Conservation (phyloP, 352 stramenopile genomes). For the Phytopythium oedochilum region DNA sequence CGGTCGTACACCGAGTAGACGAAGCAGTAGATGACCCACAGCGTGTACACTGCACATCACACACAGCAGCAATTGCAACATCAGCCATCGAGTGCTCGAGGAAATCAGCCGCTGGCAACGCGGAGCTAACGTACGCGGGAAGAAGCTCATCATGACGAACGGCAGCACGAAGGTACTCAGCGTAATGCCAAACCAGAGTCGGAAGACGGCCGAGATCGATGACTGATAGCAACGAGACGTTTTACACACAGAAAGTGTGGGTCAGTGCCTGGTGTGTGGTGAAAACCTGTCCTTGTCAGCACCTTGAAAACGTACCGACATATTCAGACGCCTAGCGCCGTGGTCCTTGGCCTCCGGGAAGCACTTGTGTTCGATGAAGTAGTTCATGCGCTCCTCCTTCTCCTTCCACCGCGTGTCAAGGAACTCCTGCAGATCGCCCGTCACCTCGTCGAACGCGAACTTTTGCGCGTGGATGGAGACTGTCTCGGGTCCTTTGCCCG, state of each 20-base stretch:
- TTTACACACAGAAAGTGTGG: background rate
- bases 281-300: background rate
- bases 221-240: conserved; percentile 21
- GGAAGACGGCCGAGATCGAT: conserved; percentile 58
- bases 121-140: conserved; percentile 50
- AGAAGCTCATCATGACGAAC: conserved; percentile 76
- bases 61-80: background rate
- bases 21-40: conserved; percentile 82
- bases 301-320: conserved; percentile 23
- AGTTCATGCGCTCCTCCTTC: conserved; percentile 67
- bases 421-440: conserved; percentile 47
- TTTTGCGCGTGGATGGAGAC: conserved; percentile 62
- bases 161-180: conserved; percentile 61
- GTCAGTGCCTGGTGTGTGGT: background rate
- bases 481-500: conserved; percentile 36
- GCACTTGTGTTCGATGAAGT: conserved; percentile 72
- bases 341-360: conserved; percentile 34
- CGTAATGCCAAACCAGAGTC: conserved; percentile 68
- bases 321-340: conserved; percentile 18
- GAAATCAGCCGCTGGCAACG: background rate
- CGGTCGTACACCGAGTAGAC: conserved; percentile 81
- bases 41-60: conserved; percentile 55
- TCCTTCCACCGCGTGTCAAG: conserved; percentile 68
- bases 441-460: conserved; percentile 57
- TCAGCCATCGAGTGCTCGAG: background rate